phyloP scores from a whole-genome alignment of 441 rosid genomes.

The Adansonia grandidieri region DNA sequence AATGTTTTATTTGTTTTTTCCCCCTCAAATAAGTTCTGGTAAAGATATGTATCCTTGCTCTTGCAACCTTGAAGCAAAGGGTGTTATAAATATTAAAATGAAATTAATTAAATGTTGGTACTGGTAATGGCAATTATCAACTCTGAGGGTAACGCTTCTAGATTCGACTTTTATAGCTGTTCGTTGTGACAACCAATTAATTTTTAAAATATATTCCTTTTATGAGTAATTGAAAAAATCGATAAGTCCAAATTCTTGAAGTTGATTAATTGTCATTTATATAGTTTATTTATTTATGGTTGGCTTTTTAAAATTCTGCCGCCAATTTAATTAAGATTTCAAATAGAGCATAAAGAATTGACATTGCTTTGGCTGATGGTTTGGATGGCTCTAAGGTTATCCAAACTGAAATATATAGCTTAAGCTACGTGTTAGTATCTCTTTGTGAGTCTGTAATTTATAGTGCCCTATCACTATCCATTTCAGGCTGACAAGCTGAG shows the following conservation, averaged over 20 bases:
- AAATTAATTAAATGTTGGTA: conserved; percentile 9
- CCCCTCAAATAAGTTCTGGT: neutral
- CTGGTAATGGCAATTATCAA: conserved; percentile 8
- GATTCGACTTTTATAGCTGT: neutral
- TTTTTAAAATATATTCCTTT: conserved; percentile 1
- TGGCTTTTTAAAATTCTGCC: neutral
- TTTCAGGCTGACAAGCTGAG: conserved; percentile 85
- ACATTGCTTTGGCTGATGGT: neutral
- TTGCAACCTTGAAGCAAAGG: neutral
- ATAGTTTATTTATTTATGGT: neutral
- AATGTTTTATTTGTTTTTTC: neutral
- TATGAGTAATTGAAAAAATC: neutral
- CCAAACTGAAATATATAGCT: neutral
- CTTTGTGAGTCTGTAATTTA: neutral
- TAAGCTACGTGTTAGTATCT: conserved; percentile 8
- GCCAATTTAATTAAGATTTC: neutral
- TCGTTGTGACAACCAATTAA: neutral
- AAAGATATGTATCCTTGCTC: neutral
- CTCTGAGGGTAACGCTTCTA: neutral
- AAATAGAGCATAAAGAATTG: neutral
- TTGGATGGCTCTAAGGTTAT: conserved; percentile 2
- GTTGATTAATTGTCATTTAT: neutral
- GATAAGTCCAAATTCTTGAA: neutral
- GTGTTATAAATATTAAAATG: neutral
- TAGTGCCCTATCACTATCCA: conserved; percentile 21